phyloP scores from a whole-genome alignment of 192 early-diverging fungal genomes.

The Globomyces pollinis-pini region DNA sequence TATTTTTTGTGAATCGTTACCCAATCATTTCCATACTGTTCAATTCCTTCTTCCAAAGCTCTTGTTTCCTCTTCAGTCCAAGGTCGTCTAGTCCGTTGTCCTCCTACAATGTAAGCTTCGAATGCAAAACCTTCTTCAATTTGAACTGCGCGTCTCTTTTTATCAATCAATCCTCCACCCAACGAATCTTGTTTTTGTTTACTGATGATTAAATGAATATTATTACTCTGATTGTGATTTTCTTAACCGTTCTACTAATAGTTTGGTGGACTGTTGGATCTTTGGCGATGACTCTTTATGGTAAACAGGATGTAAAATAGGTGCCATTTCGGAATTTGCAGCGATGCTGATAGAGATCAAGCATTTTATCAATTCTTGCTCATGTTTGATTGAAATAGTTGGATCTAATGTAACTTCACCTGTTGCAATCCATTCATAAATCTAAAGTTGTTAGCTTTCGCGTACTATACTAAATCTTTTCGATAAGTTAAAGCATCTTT shows the following conservation, averaged over 20 bases:
- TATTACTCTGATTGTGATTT: background rate
- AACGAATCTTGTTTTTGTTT: background rate
- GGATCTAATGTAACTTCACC: constrained; percentile 4
- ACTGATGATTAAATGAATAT: background rate
- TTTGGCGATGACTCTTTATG: background rate
- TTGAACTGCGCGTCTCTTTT: too few relatives aligned
- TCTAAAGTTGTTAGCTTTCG: too few relatives aligned
- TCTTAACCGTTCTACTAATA: background rate
- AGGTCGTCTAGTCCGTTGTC: background rate
- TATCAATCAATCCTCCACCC: background rate
- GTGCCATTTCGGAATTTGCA: constrained; percentile 3
- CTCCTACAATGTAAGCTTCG: too few relatives aligned
- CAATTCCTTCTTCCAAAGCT: constrained; percentile 1
- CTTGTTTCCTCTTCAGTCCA: constrained; percentile 7
- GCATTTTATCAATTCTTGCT: constrained; percentile 2
- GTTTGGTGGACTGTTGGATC: background rate
- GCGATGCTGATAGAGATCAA: background rate
- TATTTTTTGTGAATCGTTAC: constrained; percentile 5
- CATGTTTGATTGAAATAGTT: background rate
- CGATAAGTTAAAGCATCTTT: too few relatives aligned
- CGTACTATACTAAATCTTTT: too few relatives aligned
- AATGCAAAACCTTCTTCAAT: background rate
- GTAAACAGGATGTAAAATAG: constrained; percentile 6
- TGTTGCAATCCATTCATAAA: background rate
- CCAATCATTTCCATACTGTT: constrained; percentile 7